phyloP scores from a whole-genome alignment of 78 protist genomes.

The Isochrysis galbana region DNA sequence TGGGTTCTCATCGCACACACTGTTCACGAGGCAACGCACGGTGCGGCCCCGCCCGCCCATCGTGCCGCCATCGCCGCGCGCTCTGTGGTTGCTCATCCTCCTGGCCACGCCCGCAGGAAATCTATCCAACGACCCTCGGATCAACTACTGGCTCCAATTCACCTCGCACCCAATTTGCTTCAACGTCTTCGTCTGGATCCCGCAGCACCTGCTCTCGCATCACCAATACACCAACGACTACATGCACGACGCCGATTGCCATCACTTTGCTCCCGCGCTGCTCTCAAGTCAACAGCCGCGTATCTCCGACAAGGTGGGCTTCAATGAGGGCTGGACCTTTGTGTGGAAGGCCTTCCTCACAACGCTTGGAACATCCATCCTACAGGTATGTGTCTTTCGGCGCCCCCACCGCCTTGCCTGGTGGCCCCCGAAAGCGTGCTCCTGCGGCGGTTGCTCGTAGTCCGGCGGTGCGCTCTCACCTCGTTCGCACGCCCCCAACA shows the following conservation, averaged over 20 bases:
- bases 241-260: not conserved
- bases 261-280: slow-evolving; percentile 15
- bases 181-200: slow-evolving; percentile 28
- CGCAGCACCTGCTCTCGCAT: slow-evolving; percentile 29
- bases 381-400: not conserved
- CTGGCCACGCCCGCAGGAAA: too few relatives aligned
- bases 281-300: not conserved
- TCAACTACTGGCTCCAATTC: slow-evolving; percentile 6
- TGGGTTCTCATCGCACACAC: not conserved
- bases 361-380: slow-evolving; percentile 3
- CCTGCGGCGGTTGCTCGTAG: too few relatives aligned
- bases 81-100: too few relatives aligned
- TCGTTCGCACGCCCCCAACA: too few relatives aligned
- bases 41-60: too few relatives aligned
- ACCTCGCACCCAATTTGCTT: slow-evolving; percentile 6
- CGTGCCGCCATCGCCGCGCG: too few relatives aligned
- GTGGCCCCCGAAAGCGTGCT: too few relatives aligned
- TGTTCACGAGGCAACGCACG: slow-evolving; percentile 1
- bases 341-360: not conserved
- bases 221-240: slow-evolving; percentile 30
- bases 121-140: not conserved
- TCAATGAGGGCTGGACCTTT: not conserved
- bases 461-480: too few relatives aligned
- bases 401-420: too few relatives aligned
- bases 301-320: not conserved